phyloP scores from a whole-genome alignment of 495 filamentous ascomycete genomes.

The Cercophora samala region DNA sequence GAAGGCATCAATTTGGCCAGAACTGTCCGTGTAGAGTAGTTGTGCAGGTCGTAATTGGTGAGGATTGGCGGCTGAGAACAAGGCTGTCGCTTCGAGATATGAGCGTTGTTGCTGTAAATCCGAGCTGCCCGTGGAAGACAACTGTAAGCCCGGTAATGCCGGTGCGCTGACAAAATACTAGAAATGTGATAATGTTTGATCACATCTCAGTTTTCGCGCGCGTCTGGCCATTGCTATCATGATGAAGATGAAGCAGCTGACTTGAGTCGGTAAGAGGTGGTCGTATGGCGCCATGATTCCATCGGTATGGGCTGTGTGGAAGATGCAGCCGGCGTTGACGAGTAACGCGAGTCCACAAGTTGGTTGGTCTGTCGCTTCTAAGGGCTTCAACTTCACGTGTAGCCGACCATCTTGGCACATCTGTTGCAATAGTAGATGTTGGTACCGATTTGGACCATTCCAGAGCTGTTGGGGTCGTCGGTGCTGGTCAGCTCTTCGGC shows the following conservation, averaged over 20 bases:
- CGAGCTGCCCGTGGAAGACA: background rate
- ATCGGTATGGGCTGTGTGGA: no score
- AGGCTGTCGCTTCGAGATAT: background rate
- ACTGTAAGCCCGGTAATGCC: background rate
- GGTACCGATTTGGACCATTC: constrained; percentile 67
- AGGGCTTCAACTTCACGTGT: constrained; percentile 48
- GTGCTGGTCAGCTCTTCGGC: constrained; percentile 52
- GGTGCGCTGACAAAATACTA: background rate
- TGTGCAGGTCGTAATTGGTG: background rate
- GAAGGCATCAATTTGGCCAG: background rate
- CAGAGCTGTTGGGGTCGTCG: constrained; percentile 50
- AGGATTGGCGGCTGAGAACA: background rate
- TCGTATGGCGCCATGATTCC: no score
- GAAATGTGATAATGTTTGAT: background rate
- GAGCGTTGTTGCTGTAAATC: background rate
- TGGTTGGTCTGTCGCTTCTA: background rate
- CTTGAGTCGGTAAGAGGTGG: no score
- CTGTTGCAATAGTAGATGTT: constrained; percentile 78
- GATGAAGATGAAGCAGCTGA: no score
- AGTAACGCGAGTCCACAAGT: background rate
- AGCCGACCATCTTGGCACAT: constrained; percentile 70
- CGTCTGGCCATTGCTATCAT: background rate
- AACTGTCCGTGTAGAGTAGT: background rate
- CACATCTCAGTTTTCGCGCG: background rate
- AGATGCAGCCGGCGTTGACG: background rate